Evolutionary conservation across 2,329 filamentous ascomycete genomes (phyloP).

Genomic region (Volutella citrinella): DNA sequence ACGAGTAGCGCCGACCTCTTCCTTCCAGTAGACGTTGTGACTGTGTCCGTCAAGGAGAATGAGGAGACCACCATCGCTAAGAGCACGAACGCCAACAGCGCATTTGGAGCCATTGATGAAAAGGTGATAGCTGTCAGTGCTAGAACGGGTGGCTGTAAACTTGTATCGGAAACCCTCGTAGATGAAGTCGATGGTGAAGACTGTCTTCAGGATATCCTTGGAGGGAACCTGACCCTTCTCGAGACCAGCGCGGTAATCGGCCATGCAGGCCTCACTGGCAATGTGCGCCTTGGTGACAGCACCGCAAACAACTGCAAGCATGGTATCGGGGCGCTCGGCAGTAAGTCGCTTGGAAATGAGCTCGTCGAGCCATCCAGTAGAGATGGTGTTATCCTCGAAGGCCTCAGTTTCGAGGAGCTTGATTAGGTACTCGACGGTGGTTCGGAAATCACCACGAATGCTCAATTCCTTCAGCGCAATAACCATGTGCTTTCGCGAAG

Average conservation of each 20-base stretch:
- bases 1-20: conserved; percentile 93
- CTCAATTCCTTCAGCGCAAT: conserved; percentile 97
- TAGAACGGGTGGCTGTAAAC: conserved; percentile 93
- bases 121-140: conserved; percentile 89
- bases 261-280: conserved; percentile 84
- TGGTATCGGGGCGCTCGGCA: conserved; percentile 89
- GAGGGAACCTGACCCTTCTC: conserved; percentile 97
- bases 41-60: conserved; percentile 88
- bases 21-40: conserved; percentile 99
- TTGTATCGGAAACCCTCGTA: conserved; percentile 97
- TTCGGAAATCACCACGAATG: conserved; percentile 98
- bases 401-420: conserved; percentile 97
- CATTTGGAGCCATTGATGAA: conserved; percentile 99
- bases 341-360: conserved; percentile 97
- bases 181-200: conserved; percentile 97
- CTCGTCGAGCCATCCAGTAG: conserved; percentile 97
- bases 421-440: conserved; percentile 97
- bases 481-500: conserved; percentile 98
- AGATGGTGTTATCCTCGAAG: conserved; percentile 99
- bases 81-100: conserved; percentile 84
- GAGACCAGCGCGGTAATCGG: conserved; percentile 81
- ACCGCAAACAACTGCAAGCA: conserved; percentile 92
- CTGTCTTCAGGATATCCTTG: conserved; percentile 95
- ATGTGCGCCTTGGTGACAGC: conserved; percentile 93
- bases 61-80: conserved; percentile 90